Conservation (phyloP, 2,329 filamentous ascomycete species). For the Penicillium griseofulvum region DNA sequence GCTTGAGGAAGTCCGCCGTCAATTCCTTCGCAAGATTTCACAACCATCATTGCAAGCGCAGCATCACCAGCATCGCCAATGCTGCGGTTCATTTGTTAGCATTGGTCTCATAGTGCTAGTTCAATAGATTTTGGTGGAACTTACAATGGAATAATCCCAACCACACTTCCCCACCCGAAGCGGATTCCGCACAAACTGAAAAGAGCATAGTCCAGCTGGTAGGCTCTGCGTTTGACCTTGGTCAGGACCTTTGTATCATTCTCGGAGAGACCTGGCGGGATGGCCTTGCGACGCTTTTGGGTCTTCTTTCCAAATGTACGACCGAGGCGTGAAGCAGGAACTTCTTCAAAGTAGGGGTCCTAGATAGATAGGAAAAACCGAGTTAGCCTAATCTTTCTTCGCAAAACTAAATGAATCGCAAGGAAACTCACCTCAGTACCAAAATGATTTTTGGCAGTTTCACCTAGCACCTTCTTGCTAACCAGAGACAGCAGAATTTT, state of each 20-base stretch:
- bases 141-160: conserved; percentile 79
- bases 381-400: conserved; percentile 1
- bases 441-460: conserved; percentile 42
- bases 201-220: conserved; percentile 78
- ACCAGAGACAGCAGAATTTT: conserved; percentile 28
- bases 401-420: neutral
- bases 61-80: conserved; percentile 73
- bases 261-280: conserved; percentile 76
- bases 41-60: conserved; percentile 71
- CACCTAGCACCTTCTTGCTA: conserved; percentile 36
- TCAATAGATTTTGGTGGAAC: conserved; percentile 36
- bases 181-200: conserved; percentile 78
- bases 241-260: conserved; percentile 81
- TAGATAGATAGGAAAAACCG: conserved; percentile 38
- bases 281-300: conserved; percentile 81
- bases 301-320: conserved; percentile 66
- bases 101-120: neutral
- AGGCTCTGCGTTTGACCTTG: conserved; percentile 80
- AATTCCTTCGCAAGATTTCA: conserved; percentile 68
- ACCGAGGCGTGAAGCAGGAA: conserved; percentile 69
- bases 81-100: conserved; percentile 41
- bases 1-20: conserved; percentile 66
- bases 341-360: conserved; percentile 87
- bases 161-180: conserved; percentile 86
- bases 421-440: conserved; percentile 38